These are phyloP conservation scores for Ricinus communis DNA, from an alignment of 345 rosid genomes.

Conservation along the genomic window DNA sequence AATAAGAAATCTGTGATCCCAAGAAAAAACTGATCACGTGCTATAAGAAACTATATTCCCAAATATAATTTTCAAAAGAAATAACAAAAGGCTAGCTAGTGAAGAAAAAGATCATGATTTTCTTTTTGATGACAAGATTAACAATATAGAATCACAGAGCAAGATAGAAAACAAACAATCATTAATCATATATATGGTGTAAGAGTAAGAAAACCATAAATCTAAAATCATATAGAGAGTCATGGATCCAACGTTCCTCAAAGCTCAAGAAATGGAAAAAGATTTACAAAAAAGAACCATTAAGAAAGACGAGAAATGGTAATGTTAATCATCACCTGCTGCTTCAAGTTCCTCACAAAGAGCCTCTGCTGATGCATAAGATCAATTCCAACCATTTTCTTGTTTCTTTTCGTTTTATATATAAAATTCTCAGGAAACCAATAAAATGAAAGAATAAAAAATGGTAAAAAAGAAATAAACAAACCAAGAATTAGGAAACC, in stretches of 20 bases:
- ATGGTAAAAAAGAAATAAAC: background rate
- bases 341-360: background rate
- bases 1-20: too few relatives aligned
- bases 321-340: background rate
- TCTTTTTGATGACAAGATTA: too few relatives aligned
- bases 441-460: background rate
- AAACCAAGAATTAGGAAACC: too few relatives aligned
- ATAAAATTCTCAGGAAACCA: too few relatives aligned
- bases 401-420: background rate
- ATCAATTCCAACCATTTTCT: background rate
- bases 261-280: background rate
- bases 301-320: background rate
- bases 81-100: too few relatives aligned
- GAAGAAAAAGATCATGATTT: too few relatives aligned
- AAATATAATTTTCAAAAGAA: too few relatives aligned
- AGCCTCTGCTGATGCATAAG: background rate
- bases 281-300: background rate
- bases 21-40: too few relatives aligned
- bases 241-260: background rate
- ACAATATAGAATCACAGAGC: too few relatives aligned
- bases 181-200: background rate
- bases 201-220: too few relatives aligned
- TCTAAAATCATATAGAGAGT: too few relatives aligned
- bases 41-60: too few relatives aligned
- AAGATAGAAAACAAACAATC: background rate